Percentiles rank a stretch among this genome's conserved stretches.
Evolutionary conservation across 768 basidiomycete species (phyloP).

Genomic region (Chalciporus chontae): DNA sequence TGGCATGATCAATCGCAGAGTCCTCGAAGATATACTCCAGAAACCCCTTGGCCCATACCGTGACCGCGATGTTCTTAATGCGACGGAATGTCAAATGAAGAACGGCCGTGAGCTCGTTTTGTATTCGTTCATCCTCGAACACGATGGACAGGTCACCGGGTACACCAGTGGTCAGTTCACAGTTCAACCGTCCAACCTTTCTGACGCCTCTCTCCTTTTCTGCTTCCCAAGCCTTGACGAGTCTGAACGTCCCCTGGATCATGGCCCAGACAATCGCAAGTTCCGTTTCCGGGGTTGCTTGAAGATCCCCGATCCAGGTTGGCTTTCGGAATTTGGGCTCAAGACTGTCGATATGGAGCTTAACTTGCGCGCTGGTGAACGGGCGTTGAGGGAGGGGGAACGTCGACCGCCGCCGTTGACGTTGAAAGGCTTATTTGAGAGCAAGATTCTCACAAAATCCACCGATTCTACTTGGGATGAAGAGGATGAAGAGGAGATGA

Average conservation of each 20-base stretch:
- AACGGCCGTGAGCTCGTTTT: constrained; percentile 15
- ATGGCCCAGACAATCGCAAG: constrained; percentile 26
- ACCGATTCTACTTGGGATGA: constrained; percentile 12
- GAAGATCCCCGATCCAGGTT: constrained; percentile 40
- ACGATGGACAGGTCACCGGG: constrained; percentile 24
- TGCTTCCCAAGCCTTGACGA: constrained; percentile 41
- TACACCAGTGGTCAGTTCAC: constrained; percentile 6
- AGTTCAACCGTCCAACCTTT: neutral
- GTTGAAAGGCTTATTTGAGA: constrained; percentile 33
- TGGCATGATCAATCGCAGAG: constrained; percentile 16
- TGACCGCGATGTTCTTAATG: constrained; percentile 23
- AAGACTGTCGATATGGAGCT: constrained; percentile 43
- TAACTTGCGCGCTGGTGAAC: constrained; percentile 34
- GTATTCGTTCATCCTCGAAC: constrained; percentile 31
- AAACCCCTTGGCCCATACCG: constrained; percentile 30
- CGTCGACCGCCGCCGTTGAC: constrained; percentile 29
- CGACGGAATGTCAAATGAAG: constrained; percentile 15
- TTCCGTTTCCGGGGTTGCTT: constrained; percentile 53
- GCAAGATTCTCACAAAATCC: constrained; percentile 13
- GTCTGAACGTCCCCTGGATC: constrained; percentile 36
- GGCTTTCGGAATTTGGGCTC: constrained; percentile 48
- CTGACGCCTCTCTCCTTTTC: neutral
- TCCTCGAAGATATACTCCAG: constrained; percentile 23
- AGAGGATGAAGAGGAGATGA: constrained; percentile 14
- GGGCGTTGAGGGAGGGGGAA: constrained; percentile 19